Conservation (phyloP, 805 yeast genomes). For the Ascoidea asiatica region DNA sequence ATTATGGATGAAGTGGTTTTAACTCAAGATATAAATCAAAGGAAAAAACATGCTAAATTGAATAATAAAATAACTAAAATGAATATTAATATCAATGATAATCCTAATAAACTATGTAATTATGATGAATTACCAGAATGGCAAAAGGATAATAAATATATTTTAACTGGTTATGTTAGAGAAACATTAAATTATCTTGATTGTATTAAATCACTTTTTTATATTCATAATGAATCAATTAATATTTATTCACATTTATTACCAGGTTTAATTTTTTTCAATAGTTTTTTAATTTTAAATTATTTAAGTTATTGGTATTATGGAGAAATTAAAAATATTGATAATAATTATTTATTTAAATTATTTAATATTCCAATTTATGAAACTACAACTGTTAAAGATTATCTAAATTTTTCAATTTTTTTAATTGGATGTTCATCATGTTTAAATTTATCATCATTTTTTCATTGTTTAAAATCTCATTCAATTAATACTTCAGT, state of each 20-base stretch:
- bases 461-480: constrained; percentile 54
- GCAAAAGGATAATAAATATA: constrained; percentile 65
- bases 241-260: constrained; percentile 57
- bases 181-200: constrained; percentile 33
- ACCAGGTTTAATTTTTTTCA: constrained; percentile 20
- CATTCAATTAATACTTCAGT: constrained; percentile 43
- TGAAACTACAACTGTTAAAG: constrained; percentile 35
- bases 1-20: too few relatives aligned
- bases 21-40: too few relatives aligned
- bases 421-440: constrained; percentile 39
- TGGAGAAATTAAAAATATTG: too few relatives aligned
- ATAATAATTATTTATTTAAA: constrained; percentile 23
- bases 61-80: too few relatives aligned
- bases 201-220: constrained; percentile 35
- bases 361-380: constrained; percentile 21
- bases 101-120: constrained; percentile 10
- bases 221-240: constrained; percentile 58
- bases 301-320: too few relatives aligned
- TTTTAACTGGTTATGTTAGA: constrained; percentile 48
- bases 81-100: background rate
- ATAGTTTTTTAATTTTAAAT: constrained; percentile 16
- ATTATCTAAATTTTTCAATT: constrained; percentile 19
- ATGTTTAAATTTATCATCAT: constrained; percentile 51
- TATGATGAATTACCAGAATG: constrained; percentile 55
- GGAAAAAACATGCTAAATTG: background rate